Conservation (phyloP, 495 filamentous ascomycete genomes). For the Hypoxylon subgilvum region DNA sequence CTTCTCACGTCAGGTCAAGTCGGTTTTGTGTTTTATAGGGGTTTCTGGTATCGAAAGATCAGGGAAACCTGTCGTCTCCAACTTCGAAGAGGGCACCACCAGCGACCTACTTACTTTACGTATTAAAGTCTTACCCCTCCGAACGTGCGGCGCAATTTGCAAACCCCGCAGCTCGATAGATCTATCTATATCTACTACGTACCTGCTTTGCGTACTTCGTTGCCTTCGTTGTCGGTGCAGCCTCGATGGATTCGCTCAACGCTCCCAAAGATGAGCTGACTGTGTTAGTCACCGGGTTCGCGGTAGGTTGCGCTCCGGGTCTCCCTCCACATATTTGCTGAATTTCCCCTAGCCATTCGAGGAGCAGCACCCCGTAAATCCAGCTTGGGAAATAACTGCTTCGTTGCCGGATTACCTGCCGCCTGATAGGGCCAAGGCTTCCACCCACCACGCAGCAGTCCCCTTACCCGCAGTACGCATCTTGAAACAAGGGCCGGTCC, state of each 20-base stretch:
- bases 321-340: too few relatives aligned
- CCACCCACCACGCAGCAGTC: slow-evolving; percentile 30
- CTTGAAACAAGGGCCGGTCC: slow-evolving; percentile 67
- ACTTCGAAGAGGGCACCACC: slow-evolving; percentile 1
- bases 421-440: slow-evolving; percentile 47
- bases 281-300: slow-evolving; percentile 76
- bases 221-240: neutral
- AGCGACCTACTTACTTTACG: too few relatives aligned
- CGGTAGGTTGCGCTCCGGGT: slow-evolving; percentile 55
- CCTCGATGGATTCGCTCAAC: slow-evolving; percentile 48
- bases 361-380: slow-evolving; percentile 67
- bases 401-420: slow-evolving; percentile 60
- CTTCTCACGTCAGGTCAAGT: slow-evolving; percentile 10
- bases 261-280: slow-evolving; percentile 59
- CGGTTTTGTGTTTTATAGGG: slow-evolving; percentile 6
- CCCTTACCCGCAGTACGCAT: slow-evolving; percentile 64
- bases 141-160: too few relatives aligned
- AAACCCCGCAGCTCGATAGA: too few relatives aligned
- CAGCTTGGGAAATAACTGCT: slow-evolving; percentile 70
- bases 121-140: too few relatives aligned
- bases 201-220: neutral
- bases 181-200: too few relatives aligned
- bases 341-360: slow-evolving; percentile 65
- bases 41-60: neutral
- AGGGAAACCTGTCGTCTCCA: slow-evolving; percentile 16